Evolutionary conservation across 331 rosid species (phyloP), one percentile per base, ranked within the genome.

Genomic region (Pyrus hybrid): DNA sequence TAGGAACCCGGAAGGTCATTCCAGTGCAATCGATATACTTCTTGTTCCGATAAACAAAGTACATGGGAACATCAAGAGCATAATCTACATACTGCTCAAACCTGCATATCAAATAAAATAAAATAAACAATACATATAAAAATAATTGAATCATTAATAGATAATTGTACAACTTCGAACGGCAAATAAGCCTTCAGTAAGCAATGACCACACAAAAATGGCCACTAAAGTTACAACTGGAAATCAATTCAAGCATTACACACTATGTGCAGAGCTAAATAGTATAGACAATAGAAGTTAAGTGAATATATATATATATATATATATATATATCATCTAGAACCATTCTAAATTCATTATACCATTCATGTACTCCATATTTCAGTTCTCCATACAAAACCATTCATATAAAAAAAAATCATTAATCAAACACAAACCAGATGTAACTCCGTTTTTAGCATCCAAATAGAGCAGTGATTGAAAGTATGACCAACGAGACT

Each of bases 1-100:
- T 85, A 65, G 63, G 72, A 81, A 95, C 99, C 97, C 96, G 89
- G 86, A 95, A 95, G 82, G 93, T 90, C 93, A 86, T 89, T 82
- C 98, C 99, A 81, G 96, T 85, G 79, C 97, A 95, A 85, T 95
- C 83, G 60, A 95, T 75, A 77, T 91, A 95, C 87, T 81, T 89
- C 58, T 91, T 81, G 68, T 95, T 75, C 87, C 96, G 90, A 74
- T 95, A 95, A 72, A 79, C 92, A 81, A 92, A 95, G 83, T 95
- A 92, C 99, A 95, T 95, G 58, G 99, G 99, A 76, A 95, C 99
- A 80, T 92, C 93, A 35, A 92, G 97, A 75, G 99, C 99, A 82
- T 87, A 95, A 71, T 95, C 99, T 68, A 90, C 97, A 33, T 92
- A 92, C 85, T 89, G 94, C 89, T 92, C 97, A 83, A 95, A 92